A percentile compares a stretch with the other conserved stretches of the same genome.
phyloP scores from a whole-genome alignment of 2,329 filamentous ascomycete species.

The Westerdykella ornata region DNA sequence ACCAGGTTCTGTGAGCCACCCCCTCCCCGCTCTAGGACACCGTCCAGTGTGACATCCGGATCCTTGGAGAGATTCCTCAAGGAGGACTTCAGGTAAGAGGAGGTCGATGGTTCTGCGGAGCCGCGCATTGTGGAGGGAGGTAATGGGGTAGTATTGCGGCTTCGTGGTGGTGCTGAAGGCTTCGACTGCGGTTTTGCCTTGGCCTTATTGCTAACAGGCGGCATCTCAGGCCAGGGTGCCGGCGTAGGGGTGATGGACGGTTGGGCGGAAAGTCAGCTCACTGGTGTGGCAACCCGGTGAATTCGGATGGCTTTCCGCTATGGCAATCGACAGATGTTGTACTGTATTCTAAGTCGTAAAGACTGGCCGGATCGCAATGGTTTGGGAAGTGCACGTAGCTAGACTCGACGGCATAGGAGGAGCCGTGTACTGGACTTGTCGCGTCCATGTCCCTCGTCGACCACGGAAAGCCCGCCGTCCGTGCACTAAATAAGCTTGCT shows the following conservation, averaged over 20 bases:
- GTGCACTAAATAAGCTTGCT: constrained; percentile 18
- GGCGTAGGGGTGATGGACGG: neutral
- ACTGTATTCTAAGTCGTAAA: too few species aligned
- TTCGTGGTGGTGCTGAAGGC: constrained; percentile 41
- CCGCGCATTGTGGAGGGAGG: constrained; percentile 47
- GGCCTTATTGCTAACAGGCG: constrained; percentile 36
- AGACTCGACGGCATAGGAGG: too few species aligned
- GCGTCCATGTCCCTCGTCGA: too few species aligned
- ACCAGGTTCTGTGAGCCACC: constrained; percentile 44
- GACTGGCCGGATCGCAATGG: too few species aligned
- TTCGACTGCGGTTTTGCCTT: constrained; percentile 48
- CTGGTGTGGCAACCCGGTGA: too few species aligned
- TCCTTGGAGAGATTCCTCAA: constrained; percentile 51
- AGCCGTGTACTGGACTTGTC: too few species aligned
- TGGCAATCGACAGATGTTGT: too few species aligned
- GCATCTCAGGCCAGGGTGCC: constrained; percentile 17
- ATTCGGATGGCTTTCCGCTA: too few species aligned
- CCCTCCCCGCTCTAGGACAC: constrained; percentile 59
- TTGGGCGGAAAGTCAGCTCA: too few species aligned
- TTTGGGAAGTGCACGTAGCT: too few species aligned
- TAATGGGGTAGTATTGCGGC: constrained; percentile 71
- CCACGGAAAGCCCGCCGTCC: too few species aligned
- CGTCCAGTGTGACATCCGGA: constrained; percentile 58
- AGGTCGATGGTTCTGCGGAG: constrained; percentile 34
- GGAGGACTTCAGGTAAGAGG: constrained; percentile 59